Conservation (phyloP, 345 rosid species). For the Geranium brycei region DNA sequence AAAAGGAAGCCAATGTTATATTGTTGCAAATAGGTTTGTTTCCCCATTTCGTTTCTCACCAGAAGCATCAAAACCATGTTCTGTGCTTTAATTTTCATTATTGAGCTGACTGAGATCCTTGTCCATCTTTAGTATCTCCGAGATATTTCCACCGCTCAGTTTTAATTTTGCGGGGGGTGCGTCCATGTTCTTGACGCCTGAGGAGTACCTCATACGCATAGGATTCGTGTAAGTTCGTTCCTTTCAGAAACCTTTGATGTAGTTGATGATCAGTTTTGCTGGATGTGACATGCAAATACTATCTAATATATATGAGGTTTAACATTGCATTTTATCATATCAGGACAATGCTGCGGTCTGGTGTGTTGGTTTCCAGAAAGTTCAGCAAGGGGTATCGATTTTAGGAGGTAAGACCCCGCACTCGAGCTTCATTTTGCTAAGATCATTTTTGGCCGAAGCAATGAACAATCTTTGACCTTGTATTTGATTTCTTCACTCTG, state of each 20-base stretch:
- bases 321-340: conserved; percentile 5
- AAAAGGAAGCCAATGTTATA: conserved; percentile 69
- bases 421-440: conserved; percentile 1
- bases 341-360: conserved; percentile 75
- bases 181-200: conserved; percentile 68
- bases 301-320: not conserved
- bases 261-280: not conserved
- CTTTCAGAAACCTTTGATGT: conserved; percentile 2
- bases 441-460: too few relatives aligned
- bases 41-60: conserved; percentile 8
- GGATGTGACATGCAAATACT: not conserved
- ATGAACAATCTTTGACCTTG: not conserved
- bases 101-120: conserved; percentile 5
- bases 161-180: conserved; percentile 83
- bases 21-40: conserved; percentile 58
- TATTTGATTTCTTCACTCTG: conserved; percentile 13
- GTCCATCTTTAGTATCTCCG: conserved; percentile 34
- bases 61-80: not conserved
- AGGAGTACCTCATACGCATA: conserved; percentile 63
- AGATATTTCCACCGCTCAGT: conserved; percentile 64
- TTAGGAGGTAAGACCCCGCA: conserved; percentile 62
- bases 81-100: not conserved
- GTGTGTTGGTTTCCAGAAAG: conserved; percentile 79
- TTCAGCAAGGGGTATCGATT: conserved; percentile 47
- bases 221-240: conserved; percentile 53